Evolutionary conservation across 345 rosid species (phyloP).

Genomic region (Cochlearia excelsa): DNA sequence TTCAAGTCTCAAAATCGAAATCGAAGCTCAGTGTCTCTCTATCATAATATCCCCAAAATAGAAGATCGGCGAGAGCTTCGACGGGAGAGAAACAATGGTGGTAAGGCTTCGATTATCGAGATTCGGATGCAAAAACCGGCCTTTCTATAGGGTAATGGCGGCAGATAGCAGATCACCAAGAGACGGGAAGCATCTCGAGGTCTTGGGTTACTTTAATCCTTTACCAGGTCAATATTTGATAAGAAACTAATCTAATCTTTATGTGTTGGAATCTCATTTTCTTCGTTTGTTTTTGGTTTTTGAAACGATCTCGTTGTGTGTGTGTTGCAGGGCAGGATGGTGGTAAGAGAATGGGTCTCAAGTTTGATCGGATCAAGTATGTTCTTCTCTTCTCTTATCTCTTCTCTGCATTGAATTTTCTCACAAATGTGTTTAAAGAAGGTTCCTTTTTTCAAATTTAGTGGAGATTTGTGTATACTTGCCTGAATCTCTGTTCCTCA

Average conservation of each 20-base stretch:
- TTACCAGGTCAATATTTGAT: conserved; percentile 53
- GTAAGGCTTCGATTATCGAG: conserved; percentile 72
- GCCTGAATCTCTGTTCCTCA: background rate
- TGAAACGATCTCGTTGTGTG: background rate
- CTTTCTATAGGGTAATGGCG: conserved; percentile 84
- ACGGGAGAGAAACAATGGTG: conserved; percentile 46
- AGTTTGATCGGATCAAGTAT: conserved; percentile 89
- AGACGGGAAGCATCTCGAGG: conserved; percentile 89
- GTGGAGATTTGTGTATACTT: background rate
- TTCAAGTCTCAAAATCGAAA: background rate
- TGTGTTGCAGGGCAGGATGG: conserved; percentile 72
- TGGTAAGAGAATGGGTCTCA: conserved; percentile 90
- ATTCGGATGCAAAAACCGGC: conserved; percentile 80
- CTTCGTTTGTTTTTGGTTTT: conserved; percentile 9
- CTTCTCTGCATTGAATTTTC: background rate
- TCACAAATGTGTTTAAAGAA: background rate
- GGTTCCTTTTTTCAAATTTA: no score
- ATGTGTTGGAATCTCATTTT: background rate
- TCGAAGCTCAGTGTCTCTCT: conserved; percentile 18
- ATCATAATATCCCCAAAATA: conserved; percentile 13
- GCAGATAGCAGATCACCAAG: conserved; percentile 86
- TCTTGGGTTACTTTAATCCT: conserved; percentile 78
- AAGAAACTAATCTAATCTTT: background rate
- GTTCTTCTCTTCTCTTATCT: conserved; percentile 15
- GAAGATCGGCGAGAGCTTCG: background rate